These are phyloP conservation scores for Colletotrichum melonis DNA, from an alignment of 2,329 filamentous ascomycete species.

Conservation along the genomic window DNA sequence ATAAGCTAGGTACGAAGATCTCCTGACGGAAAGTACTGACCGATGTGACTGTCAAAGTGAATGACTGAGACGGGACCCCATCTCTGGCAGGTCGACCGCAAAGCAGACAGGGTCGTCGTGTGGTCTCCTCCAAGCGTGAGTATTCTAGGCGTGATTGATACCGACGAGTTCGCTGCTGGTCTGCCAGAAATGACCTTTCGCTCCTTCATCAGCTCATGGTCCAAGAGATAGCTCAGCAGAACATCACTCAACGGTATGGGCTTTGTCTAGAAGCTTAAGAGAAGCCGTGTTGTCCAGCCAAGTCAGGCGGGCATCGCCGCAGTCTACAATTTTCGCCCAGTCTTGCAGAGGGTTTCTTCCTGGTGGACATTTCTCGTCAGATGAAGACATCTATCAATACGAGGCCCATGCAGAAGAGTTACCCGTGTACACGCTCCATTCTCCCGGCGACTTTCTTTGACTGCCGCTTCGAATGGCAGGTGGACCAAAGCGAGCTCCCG, in stretches of 20 bases:
- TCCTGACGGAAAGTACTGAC: constrained; percentile 36
- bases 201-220: constrained; percentile 19
- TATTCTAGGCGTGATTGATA: constrained; percentile 61
- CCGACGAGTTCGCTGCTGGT: constrained; percentile 52
- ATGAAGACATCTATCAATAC: no score
- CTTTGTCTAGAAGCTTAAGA: constrained; percentile 79
- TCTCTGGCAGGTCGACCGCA: constrained; percentile 67
- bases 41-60: constrained; percentile 76
- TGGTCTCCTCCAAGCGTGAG: constrained; percentile 75
- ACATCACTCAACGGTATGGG: constrained; percentile 57
- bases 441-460: constrained; percentile 37
- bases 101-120: constrained; percentile 70
- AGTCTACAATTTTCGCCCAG: constrained; percentile 70
- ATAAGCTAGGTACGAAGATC: constrained; percentile 29
- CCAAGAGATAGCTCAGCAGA: neutral
- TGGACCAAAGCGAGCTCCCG: constrained; percentile 44
- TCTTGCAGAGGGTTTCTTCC: constrained; percentile 32
- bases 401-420: neutral
- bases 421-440: constrained; percentile 43
- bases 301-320: constrained; percentile 82
- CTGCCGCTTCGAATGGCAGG: constrained; percentile 42
- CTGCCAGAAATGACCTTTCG: constrained; percentile 46
- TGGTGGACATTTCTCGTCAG: constrained; percentile 24
- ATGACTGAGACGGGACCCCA: constrained; percentile 72
- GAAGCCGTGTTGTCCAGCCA: constrained; percentile 83